A percentile compares a stretch with the other conserved stretches of the same genome.
phyloP scores from a whole-genome alignment of 2,329 filamentous ascomycete genomes.

The Ascochyta clinopodiicola region DNA sequence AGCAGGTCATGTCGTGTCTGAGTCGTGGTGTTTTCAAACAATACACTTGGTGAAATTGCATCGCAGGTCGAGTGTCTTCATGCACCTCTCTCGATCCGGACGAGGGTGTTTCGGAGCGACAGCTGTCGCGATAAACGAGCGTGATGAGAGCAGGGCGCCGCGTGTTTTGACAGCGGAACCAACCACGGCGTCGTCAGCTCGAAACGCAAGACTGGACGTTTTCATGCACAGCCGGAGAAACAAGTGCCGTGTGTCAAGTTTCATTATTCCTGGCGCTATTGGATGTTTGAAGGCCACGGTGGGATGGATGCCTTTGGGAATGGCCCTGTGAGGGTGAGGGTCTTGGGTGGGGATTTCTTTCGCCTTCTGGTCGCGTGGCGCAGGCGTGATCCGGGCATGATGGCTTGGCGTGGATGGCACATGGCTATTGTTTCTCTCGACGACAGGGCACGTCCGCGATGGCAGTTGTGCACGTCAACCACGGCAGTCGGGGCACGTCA shows the following conservation, averaged over 20 bases:
- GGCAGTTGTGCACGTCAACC: too few relatives aligned
- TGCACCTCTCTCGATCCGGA: slow-evolving; percentile 4
- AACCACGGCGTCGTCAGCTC: background rate
- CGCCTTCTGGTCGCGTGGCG: slow-evolving; percentile 9
- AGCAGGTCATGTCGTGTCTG: background rate
- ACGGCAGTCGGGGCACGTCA: too few relatives aligned
- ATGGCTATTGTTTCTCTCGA: slow-evolving; percentile 4
- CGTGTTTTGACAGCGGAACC: slow-evolving; percentile 2
- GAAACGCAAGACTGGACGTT: slow-evolving; percentile 2
- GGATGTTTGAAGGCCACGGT: slow-evolving; percentile 4
- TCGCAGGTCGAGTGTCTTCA: slow-evolving; percentile 4
- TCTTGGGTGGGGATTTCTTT: background rate
- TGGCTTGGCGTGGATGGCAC: slow-evolving; percentile 1
- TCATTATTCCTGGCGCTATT: slow-evolving; percentile 16
- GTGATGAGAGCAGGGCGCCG: background rate
- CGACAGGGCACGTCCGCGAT: background rate
- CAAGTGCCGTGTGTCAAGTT: slow-evolving; percentile 8
- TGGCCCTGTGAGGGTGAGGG: background rate
- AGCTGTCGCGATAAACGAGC: slow-evolving; percentile 3
- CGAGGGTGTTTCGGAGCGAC: slow-evolving; percentile 7
- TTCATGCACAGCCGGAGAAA: slow-evolving; percentile 13
- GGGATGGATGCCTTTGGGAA: background rate
- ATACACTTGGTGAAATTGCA: slow-evolving; percentile 3
- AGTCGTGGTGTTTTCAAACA: slow-evolving; percentile 4
- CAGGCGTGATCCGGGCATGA: slow-evolving; percentile 12